These are phyloP conservation scores for Saccharum spontaneum DNA, from an alignment of 176 grass and related monocot genomes.

Conservation along the genomic window DNA sequence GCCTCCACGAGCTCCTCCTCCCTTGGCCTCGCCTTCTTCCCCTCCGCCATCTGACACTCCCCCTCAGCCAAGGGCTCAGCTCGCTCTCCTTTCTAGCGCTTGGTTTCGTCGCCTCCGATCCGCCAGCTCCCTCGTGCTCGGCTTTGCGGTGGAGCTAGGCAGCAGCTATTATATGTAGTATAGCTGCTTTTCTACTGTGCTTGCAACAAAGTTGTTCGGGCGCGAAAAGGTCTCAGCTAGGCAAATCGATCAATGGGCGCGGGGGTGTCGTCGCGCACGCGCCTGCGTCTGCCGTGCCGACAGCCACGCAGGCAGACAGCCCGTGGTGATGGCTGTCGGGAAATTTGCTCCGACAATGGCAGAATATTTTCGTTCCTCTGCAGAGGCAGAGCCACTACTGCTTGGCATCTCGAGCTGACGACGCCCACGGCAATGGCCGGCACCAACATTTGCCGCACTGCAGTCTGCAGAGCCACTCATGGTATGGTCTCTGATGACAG, in stretches of 20 bases:
- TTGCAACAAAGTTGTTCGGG: slow-evolving; percentile 10
- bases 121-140: not conserved
- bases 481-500: not conserved
- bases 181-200: not conserved
- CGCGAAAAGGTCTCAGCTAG: slow-evolving; percentile 11
- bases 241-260: slow-evolving; percentile 40
- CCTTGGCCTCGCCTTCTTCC: slow-evolving; percentile 40
- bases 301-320: slow-evolving; percentile 30
- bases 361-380: not conserved
- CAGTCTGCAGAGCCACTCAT: slow-evolving; percentile 7
- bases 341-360: slow-evolving; percentile 32
- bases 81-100: not conserved
- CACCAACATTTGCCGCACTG: not conserved
- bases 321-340: slow-evolving; percentile 42
- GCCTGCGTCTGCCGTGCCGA: slow-evolving; percentile 37
- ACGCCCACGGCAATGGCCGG: not conserved
- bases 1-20: slow-evolving; percentile 81
- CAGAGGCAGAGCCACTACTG: slow-evolving; percentile 1
- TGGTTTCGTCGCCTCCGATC: not conserved
- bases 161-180: not conserved
- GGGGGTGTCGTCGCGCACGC: slow-evolving; percentile 31
- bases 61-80: not conserved
- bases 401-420: not conserved
- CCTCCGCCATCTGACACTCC: slow-evolving; percentile 39
- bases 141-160: slow-evolving; percentile 17